Conservation (phyloP, 1,284 basidiomycete genomes). For the Kwoniella shivajii region DNA sequence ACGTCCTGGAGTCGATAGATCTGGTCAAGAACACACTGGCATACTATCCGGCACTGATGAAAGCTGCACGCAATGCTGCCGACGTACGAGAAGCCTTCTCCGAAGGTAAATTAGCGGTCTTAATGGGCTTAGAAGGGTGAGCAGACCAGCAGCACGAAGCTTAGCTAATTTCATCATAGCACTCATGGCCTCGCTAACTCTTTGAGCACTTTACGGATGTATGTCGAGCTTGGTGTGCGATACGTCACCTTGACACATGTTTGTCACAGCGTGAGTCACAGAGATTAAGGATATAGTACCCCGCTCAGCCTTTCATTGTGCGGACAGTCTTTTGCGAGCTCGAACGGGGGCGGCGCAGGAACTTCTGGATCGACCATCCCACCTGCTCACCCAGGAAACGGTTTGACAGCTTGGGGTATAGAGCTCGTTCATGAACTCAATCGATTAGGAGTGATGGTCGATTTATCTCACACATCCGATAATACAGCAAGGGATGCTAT, state of each 20-base stretch:
- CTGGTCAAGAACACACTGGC: slow-evolving; percentile 68
- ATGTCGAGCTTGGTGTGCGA: slow-evolving; percentile 73
- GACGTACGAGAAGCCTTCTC: slow-evolving; percentile 65
- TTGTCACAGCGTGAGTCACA: slow-evolving; percentile 72
- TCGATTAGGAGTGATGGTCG: slow-evolving; percentile 75
- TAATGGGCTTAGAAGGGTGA: slow-evolving; percentile 76
- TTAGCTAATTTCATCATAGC: neutral
- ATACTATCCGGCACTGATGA: neutral
- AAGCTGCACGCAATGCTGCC: slow-evolving; percentile 52
- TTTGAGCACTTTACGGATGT: slow-evolving; percentile 71
- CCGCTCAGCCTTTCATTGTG: neutral
- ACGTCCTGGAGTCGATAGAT: slow-evolving; percentile 88
- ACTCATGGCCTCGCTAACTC: slow-evolving; percentile 84
- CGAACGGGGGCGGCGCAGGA: slow-evolving; percentile 74
- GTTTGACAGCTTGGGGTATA: slow-evolving; percentile 55
- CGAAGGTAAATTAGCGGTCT: slow-evolving; percentile 70
- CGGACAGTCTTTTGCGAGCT: slow-evolving; percentile 5
- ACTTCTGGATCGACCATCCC: slow-evolving; percentile 54
- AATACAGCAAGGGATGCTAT: slow-evolving; percentile 66
- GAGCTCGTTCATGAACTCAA: slow-evolving; percentile 78
- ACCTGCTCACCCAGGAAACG: slow-evolving; percentile 31
- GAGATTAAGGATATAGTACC: no score
- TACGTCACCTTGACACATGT: slow-evolving; percentile 81
- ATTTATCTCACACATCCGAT: slow-evolving; percentile 80
- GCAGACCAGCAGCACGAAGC: slow-evolving; percentile 47